phyloP scores from a whole-genome alignment of 2,329 filamentous ascomycete species.

The Sphaerulina populicola region DNA sequence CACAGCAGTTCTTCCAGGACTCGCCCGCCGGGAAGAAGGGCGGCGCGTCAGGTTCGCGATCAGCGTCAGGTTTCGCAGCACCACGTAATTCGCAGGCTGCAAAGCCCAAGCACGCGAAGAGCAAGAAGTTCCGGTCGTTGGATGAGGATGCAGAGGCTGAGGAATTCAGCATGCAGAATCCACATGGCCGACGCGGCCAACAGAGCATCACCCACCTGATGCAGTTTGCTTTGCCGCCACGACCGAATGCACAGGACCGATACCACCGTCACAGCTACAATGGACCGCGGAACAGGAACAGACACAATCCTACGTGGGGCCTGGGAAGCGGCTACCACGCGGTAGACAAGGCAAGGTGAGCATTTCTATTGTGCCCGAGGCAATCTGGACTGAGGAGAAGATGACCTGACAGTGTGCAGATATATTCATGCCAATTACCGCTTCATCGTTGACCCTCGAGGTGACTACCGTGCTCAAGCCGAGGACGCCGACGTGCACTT shows the following conservation, averaged over 20 bases:
- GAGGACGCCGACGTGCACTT: constrained; percentile 80
- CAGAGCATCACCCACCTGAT: constrained; percentile 95
- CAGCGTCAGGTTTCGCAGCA: constrained; percentile 25
- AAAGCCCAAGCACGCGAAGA: constrained; percentile 76
- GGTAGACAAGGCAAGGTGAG: constrained; percentile 76
- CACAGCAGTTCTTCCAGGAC: constrained; percentile 38
- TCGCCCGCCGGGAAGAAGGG: constrained; percentile 33
- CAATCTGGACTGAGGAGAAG: neutral
- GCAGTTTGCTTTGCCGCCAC: constrained; percentile 75
- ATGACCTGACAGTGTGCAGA: constrained; percentile 37
- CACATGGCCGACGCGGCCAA: constrained; percentile 66
- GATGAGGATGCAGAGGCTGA: constrained; percentile 87
- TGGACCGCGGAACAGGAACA: constrained; percentile 39
- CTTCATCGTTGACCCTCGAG: constrained; percentile 81
- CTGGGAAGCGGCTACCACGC: constrained; percentile 83
- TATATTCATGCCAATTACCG: constrained; percentile 95
- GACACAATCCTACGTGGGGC: constrained; percentile 71
- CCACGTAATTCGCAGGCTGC: constrained; percentile 68
- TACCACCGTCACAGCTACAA: constrained; percentile 32
- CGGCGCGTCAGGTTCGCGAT: constrained; percentile 22
- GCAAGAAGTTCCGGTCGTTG: constrained; percentile 59
- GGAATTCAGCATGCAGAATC: constrained; percentile 33
- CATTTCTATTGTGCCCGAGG: neutral
- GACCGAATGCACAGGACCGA: constrained; percentile 53
- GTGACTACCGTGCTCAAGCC: constrained; percentile 70